phyloP scores from a whole-genome alignment of 2,329 filamentous ascomycete species.

The Ophiostoma sp. region DNA sequence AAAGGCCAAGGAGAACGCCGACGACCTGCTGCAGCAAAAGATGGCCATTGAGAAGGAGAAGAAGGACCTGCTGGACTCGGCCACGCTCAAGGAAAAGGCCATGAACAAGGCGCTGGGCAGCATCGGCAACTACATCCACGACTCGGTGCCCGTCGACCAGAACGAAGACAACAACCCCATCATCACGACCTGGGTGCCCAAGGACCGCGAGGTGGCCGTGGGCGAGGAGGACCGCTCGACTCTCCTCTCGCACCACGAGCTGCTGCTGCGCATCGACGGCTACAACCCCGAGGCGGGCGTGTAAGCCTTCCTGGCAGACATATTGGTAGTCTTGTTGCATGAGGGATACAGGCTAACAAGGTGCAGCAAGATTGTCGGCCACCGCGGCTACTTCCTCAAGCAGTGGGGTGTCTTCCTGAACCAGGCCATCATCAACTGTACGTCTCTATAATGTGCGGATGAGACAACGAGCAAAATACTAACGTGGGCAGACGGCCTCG shows the following conservation, averaged over 20 bases:
- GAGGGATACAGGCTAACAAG: not conserved
- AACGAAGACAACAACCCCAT: constrained; percentile 84
- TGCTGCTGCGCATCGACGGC: constrained; percentile 78
- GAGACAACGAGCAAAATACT: not conserved
- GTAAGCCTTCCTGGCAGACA: constrained; percentile 13
- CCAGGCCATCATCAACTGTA: constrained; percentile 81
- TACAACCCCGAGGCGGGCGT: constrained; percentile 90
- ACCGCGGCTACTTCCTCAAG: constrained; percentile 87
- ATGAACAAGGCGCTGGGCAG: constrained; percentile 74
- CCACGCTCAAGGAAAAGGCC: constrained; percentile 66
- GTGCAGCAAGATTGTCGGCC: constrained; percentile 73
- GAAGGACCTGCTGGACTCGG: constrained; percentile 66
- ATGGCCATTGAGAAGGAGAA: constrained; percentile 62
- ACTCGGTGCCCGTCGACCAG: constrained; percentile 74
- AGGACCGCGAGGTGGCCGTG: constrained; percentile 55
- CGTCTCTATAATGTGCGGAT: not conserved
- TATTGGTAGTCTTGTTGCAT: no score
- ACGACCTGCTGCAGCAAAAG: constrained; percentile 73
- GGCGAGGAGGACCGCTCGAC: constrained; percentile 58
- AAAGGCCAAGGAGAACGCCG: constrained; percentile 88
- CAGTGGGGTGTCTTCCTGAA: constrained; percentile 70
- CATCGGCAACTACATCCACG: constrained; percentile 89
- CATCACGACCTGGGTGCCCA: constrained; percentile 73
- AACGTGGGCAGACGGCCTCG: constrained; percentile 57
- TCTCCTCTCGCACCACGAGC: constrained; percentile 87